Percentiles rank a stretch among this genome's conserved stretches.
phyloP scores from a whole-genome alignment of 176 grass and related monocot species.

The Avena sativa region DNA sequence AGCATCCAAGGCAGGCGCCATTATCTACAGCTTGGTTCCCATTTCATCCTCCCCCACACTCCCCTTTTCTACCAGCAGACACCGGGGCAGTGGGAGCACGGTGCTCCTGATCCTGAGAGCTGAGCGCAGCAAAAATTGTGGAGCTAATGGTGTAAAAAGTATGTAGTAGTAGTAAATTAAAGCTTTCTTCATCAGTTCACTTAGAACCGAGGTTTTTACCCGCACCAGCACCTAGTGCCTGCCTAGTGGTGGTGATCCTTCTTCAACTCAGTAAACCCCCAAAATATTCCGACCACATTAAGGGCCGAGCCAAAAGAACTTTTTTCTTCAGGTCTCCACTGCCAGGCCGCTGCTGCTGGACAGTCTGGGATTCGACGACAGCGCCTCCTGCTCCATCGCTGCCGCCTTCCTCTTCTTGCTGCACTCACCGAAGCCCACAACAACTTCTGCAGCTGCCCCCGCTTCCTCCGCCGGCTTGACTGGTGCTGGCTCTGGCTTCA shows the following conservation, averaged over 20 bases:
- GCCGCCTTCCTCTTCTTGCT: conserved; percentile 62
- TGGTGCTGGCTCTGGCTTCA: neutral
- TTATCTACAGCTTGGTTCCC: conserved; percentile 63
- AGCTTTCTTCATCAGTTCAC: conserved; percentile 14
- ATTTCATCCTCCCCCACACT: neutral
- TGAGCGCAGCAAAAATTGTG: conserved; percentile 54
- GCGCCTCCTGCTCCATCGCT: conserved; percentile 53
- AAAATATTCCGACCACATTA: no score
- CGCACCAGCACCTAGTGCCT: neutral
- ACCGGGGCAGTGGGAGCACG: neutral
- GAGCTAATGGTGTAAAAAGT: conserved; percentile 32
- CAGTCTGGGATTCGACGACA: conserved; percentile 69
- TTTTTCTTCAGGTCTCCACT: conserved; percentile 63
- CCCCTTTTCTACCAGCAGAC: neutral
- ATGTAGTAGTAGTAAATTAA: neutral
- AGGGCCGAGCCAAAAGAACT: no score
- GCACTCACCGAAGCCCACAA: neutral
- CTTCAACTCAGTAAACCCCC: no score
- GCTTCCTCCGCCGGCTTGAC: neutral
- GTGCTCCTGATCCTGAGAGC: conserved; percentile 22
- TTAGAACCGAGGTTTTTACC: conserved; percentile 19
- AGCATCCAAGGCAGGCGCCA: conserved; percentile 35
- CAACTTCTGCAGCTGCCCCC: neutral
- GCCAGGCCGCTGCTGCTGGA: conserved; percentile 56
- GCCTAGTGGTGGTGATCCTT: no score